Percentiles rank a stretch among this genome's conserved stretches.
Conservation (phyloP, 2,329 filamentous ascomycete species). For the Aspergillus sp. region DNA sequence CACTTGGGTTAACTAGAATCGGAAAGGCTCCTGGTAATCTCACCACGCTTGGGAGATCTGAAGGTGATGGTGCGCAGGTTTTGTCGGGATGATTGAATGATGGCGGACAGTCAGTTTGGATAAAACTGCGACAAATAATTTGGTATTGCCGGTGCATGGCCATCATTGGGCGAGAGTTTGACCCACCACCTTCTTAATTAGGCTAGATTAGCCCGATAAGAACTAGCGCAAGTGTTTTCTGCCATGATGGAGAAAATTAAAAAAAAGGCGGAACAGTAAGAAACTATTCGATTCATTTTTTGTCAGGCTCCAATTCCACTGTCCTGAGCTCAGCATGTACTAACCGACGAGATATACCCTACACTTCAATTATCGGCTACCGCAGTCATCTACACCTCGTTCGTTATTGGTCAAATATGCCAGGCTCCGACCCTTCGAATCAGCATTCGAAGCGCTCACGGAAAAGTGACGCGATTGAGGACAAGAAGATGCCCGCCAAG, state of each 20-base stretch:
- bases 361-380: no score
- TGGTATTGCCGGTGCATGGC: no score
- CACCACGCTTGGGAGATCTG: no score
- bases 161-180: no score
- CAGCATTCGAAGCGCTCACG: slow-evolving; percentile 31
- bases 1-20: background rate
- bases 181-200: background rate
- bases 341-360: no score
- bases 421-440: slow-evolving; percentile 14
- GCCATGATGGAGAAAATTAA: background rate
- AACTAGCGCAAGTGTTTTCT: background rate
- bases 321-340: no score
- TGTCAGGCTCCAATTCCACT: no score
- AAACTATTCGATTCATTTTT: background rate
- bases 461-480: slow-evolving; percentile 25
- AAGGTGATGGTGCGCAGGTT: no score
- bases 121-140: no score
- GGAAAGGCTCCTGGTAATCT: background rate
- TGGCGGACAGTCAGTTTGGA: no score
- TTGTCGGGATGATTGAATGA: no score
- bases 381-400: no score
- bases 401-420: slow-evolving; percentile 8
- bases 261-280: background rate
- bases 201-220: background rate
- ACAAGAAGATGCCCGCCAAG: slow-evolving; percentile 25